Conservation (phyloP, 805 yeast genomes). For the Torulaspora maleeae region DNA sequence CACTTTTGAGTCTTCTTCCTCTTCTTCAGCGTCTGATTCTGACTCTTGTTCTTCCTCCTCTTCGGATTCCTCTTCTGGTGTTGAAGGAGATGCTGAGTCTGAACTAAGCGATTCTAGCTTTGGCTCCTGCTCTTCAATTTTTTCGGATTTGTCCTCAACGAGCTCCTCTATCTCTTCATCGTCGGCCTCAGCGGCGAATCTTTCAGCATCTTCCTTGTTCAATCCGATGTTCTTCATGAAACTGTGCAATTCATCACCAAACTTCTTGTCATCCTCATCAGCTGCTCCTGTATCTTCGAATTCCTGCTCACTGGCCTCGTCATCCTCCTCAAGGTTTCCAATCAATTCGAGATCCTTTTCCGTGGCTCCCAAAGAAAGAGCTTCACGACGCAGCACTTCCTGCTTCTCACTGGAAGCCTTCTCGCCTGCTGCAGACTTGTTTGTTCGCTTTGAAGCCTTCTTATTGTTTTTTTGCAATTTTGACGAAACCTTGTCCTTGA, state of each 20-base stretch:
- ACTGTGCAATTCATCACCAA: conserved; percentile 51
- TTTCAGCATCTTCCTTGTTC: conserved; percentile 34
- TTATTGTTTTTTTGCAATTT: conserved; percentile 40
- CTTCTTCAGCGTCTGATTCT: conserved; percentile 24
- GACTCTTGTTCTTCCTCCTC: conserved; percentile 37
- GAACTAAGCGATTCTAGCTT: conserved; percentile 29
- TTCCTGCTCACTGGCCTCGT: conserved; percentile 40
- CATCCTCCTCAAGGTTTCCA: conserved; percentile 50
- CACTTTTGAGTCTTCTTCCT: conserved; percentile 25
- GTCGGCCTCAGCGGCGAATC: conserved; percentile 36
- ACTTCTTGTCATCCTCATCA: conserved; percentile 34
- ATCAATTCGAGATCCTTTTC: conserved; percentile 72
- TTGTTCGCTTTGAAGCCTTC: conserved; percentile 22
- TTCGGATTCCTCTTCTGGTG: conserved; percentile 27
- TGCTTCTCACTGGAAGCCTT: conserved; percentile 22
- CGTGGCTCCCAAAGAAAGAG: conserved; percentile 77
- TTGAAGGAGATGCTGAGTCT: conserved; percentile 9
- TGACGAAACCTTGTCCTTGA: conserved; percentile 59
- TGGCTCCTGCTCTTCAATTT: conserved; percentile 34
- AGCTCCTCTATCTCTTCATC: conserved; percentile 29
- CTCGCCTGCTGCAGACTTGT: conserved; percentile 16
- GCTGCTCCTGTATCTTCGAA: conserved; percentile 38
- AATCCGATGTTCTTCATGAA: conserved; percentile 70
- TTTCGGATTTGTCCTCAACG: conserved; percentile 35
- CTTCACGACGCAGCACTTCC: conserved; percentile 57